phyloP scores from a whole-genome alignment of 2,329 filamentous ascomycete genomes.

The Arthrobotrys sinensis region DNA sequence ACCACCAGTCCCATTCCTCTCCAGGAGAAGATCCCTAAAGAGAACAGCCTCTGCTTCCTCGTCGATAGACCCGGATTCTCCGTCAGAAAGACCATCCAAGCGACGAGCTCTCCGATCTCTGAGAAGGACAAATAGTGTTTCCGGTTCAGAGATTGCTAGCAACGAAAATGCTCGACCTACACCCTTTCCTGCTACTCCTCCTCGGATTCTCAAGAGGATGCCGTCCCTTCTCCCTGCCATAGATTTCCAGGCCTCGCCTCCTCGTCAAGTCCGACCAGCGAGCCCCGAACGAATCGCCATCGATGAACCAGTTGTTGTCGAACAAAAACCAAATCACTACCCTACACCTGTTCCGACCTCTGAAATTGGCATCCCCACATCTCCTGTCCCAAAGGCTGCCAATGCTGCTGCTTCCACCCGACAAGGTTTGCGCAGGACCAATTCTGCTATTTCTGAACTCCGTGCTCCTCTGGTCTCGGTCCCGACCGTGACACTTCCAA shows the following conservation, averaged over 20 bases:
- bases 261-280: conserved; percentile 76
- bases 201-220: conserved; percentile 73
- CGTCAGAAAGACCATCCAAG: conserved; percentile 47
- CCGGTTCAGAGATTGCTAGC: conserved; percentile 15
- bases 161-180: conserved; percentile 39
- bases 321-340: conserved; percentile 73
- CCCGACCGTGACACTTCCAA: conserved; percentile 84
- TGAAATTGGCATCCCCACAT: conserved; percentile 89
- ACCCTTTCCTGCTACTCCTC: conserved; percentile 42
- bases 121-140: conserved; percentile 46
- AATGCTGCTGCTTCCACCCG: conserved; percentile 68
- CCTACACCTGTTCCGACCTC: conserved; percentile 95
- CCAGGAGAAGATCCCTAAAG: conserved; percentile 40
- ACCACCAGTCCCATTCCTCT: conserved; percentile 44
- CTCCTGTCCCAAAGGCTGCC: conserved; percentile 78
- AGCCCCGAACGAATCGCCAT: conserved; percentile 70
- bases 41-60: conserved; percentile 47
- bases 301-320: conserved; percentile 62
- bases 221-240: conserved; percentile 83
- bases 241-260: conserved; percentile 79
- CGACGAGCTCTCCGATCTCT: conserved; percentile 43
- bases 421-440: conserved; percentile 74
- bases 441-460: conserved; percentile 78
- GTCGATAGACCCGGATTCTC: conserved; percentile 55
- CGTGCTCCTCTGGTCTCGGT: conserved; percentile 86